Base-by-base conservation (phyloP, 2,329 filamentous ascomycete species). In the Alternaria sp. region DNA sequence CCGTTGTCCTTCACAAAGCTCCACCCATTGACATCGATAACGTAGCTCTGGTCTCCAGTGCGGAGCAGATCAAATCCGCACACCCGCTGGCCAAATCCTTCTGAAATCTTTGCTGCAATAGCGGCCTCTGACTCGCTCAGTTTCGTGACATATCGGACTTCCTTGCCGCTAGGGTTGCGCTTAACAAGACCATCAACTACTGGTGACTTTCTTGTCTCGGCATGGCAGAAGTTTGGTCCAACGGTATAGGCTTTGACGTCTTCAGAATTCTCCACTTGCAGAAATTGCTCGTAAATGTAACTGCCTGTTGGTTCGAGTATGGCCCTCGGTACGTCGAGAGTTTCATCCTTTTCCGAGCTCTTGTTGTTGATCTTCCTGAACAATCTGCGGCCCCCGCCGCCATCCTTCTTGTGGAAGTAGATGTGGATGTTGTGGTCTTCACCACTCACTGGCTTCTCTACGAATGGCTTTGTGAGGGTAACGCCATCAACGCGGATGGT, bases 1-100 rank as follows among this genome's bases (percentile, higher is more conserved):
- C 97, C 94, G 72, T 99, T 99, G 78, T 99, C 96, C 78, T 99
- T 99, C 78, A 99, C 95, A 73, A 99, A 99, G 75, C 94, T 98
- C 96, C 96, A 99, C 12, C 95, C 95, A 77, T 99, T 99, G 70
- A 99, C 95, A 72, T 99, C 95, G 68, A 99, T 99, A 49, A 99
- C 95, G 79, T 93, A 99, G 76, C 94, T 98, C 77, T 92, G 92
- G 16, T 93, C 92, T 51, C 88, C 89, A 12, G 94, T 93, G 28
- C 96, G 89, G 57, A 99, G 84, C 61, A 99, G 85, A 76, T 99
- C 95, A 72, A 99, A 99, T 0, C 95, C 95, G 75, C 95, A 99
- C 3, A 99, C 94, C 55, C 93, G 86, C 78, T 99, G 95, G 0
- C 94, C 95, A 78, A 99, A 99, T 0, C 93, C 91, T 44, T 88